These are phyloP conservation scores for Vinca major DNA, from an alignment of 305 asterid species.

Conservation along the genomic window DNA sequence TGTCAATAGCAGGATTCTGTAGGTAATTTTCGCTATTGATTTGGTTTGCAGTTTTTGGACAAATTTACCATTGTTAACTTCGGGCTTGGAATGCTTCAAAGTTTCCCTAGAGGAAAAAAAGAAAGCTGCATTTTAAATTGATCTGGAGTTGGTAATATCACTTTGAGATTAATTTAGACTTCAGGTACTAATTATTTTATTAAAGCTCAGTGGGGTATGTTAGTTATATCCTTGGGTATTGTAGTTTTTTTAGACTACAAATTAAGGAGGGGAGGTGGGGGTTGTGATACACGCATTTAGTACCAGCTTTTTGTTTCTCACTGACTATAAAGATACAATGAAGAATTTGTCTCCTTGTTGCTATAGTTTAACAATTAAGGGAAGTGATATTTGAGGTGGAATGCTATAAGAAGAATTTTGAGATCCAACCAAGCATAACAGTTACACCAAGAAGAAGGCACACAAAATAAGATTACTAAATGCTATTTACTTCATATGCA, in stretches of 20 bases:
- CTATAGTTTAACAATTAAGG: background rate
- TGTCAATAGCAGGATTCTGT: slow-evolving; percentile 95
- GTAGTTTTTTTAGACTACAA: too few species aligned
- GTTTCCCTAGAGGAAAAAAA: too few species aligned
- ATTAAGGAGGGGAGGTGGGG: too few species aligned
- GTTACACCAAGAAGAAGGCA: background rate
- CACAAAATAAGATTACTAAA: background rate
- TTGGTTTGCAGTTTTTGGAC: slow-evolving; percentile 4
- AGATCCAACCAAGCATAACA: background rate
- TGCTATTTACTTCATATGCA: slow-evolving; percentile 21
- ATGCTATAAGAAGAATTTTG: background rate
- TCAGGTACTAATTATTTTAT: background rate
- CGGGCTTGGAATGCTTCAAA: background rate
- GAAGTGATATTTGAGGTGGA: background rate
- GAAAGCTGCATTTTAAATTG: background rate
- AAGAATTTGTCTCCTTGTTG: background rate
- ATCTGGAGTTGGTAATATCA: background rate
- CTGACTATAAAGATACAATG: background rate
- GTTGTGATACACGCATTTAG: too few species aligned
- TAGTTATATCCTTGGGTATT: background rate
- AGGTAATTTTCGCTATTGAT: slow-evolving; percentile 40
- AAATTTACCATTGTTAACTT: background rate
- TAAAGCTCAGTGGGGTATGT: background rate
- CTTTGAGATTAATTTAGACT: background rate
- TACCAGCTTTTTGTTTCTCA: too few species aligned